phyloP scores from a whole-genome alignment of 2,329 filamentous ascomycete species.

The Pseudogymnoascus pannorum region DNA sequence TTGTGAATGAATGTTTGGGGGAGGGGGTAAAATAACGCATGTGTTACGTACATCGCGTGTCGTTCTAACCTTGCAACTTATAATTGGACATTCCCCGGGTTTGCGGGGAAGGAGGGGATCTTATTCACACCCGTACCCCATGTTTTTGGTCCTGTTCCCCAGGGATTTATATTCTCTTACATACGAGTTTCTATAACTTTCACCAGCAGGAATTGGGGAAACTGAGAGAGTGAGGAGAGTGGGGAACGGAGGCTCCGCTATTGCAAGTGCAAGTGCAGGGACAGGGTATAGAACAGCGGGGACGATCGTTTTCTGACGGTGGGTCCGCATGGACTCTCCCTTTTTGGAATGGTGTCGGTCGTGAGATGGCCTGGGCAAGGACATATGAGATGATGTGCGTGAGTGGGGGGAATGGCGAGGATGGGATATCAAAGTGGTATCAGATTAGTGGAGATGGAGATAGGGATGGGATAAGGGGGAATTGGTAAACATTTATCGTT shows the following conservation, averaged over 20 bases:
- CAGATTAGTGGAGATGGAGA: background rate
- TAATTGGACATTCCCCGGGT: background rate
- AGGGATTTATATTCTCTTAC: background rate
- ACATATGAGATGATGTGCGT: background rate
- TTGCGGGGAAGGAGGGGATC: background rate
- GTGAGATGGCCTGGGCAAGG: background rate
- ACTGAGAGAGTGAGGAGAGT: background rate
- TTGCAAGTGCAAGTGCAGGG: background rate
- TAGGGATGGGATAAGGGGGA: background rate
- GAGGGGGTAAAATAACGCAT: background rate
- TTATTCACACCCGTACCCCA: background rate
- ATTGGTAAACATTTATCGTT: background rate
- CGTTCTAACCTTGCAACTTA: background rate
- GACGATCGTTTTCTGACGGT: background rate
- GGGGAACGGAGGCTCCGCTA: background rate
- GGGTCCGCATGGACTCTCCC: background rate
- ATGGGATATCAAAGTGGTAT: background rate
- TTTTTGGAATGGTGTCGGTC: background rate
- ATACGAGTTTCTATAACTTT: background rate
- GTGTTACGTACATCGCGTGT: background rate
- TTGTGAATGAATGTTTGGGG: background rate
- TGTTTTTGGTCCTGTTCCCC: background rate
- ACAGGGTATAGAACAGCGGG: background rate
- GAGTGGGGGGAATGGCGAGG: background rate
- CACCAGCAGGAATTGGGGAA: background rate